These are phyloP conservation scores for Eudorina sp. DNA, from an alignment of 139 green algal species.

Conservation along the genomic window DNA sequence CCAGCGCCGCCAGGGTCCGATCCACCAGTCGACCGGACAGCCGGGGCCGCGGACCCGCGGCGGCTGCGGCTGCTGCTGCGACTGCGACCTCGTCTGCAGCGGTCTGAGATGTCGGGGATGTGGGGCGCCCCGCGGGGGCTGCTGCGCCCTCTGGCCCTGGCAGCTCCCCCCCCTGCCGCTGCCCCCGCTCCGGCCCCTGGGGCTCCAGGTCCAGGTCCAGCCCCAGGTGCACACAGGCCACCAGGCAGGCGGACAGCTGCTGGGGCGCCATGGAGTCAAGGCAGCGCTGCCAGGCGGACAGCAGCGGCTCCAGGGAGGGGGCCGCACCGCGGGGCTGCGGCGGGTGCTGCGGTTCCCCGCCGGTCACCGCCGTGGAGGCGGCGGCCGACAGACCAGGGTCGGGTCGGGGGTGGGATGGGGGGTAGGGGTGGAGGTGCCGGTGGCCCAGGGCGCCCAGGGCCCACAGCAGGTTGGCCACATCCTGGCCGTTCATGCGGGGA, in stretches of 20 bases:
- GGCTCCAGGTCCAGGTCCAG: not conserved
- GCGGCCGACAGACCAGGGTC: too few species aligned
- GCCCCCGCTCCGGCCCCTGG: too few species aligned
- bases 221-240: slow-evolving; percentile 10
- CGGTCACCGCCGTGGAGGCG: too few species aligned
- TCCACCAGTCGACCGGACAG: not conserved
- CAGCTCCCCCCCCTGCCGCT: too few species aligned
- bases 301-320: not conserved
- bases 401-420: not conserved
- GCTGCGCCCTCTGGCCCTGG: too few species aligned
- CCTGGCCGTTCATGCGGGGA: not conserved
- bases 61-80: not conserved
- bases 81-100: not conserved
- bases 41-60: not conserved
- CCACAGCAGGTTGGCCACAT: slow-evolving; percentile 36
- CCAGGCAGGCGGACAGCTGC: slow-evolving; percentile 45
- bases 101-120: too few species aligned
- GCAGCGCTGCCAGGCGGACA: slow-evolving; percentile 18
- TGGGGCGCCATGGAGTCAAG: not conserved
- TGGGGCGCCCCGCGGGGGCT: too few species aligned
- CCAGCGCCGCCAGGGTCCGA: not conserved
- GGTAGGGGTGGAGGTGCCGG: not conserved
- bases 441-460: not conserved
- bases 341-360: too few species aligned
- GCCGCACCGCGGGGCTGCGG: not conserved